Conservation (phyloP, 169 alveolate species). For the Hepatocystis sp. region DNA sequence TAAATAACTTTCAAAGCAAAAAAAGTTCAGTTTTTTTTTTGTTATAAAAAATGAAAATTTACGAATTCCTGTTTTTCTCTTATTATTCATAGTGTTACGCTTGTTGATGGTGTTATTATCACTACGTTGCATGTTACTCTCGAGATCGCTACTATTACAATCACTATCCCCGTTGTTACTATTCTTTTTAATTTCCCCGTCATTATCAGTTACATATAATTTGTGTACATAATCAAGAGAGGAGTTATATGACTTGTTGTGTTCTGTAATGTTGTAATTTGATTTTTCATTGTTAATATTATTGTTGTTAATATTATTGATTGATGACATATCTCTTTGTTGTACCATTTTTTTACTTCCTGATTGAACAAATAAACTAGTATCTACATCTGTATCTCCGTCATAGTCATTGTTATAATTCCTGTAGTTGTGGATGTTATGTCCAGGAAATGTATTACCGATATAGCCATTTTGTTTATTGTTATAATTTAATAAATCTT, state of each 20-base stretch:
- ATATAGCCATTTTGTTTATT: neutral
- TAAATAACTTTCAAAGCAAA: slow-evolving; percentile 69
- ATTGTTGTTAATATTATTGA: too few relatives aligned
- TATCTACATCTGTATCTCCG: too few relatives aligned
- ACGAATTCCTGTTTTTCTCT: neutral
- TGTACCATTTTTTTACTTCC: neutral
- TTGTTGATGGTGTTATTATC: slow-evolving; percentile 1
- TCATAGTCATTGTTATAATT: too few relatives aligned
- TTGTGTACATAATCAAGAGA: too few relatives aligned
- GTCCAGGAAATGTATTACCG: too few relatives aligned
- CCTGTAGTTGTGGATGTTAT: too few relatives aligned
- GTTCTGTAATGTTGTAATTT: too few relatives aligned
- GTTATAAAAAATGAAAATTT: slow-evolving; percentile 32
- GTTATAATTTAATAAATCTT: slow-evolving; percentile 15
- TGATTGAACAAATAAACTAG: too few relatives aligned
- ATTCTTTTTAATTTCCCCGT: neutral
- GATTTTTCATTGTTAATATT: too few relatives aligned
- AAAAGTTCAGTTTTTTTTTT: slow-evolving; percentile 38
- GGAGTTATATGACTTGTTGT: too few relatives aligned
- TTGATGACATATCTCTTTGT: neutral
- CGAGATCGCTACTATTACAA: neutral
- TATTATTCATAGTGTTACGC: neutral
- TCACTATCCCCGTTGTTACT: neutral
- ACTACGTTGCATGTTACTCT: too few relatives aligned
- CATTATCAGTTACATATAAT: neutral